Conservation (phyloP, 2,329 filamentous ascomycete genomes). For the Epichloe hybrida region DNA sequence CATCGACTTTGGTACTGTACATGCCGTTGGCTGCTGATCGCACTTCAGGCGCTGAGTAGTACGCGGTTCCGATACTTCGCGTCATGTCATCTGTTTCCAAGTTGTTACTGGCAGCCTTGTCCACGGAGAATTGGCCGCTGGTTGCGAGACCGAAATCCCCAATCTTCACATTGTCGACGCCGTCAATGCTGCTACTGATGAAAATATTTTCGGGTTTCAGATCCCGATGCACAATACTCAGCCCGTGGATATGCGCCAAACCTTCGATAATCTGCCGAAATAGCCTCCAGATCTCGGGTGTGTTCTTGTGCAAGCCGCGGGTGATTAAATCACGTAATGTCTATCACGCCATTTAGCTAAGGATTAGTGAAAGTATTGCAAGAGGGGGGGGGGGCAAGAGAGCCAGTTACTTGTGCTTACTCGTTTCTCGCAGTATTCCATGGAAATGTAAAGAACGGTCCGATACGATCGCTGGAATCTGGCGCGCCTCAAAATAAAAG, state of each 20-base stretch:
- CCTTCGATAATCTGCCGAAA: constrained; percentile 88
- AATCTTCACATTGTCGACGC: constrained; percentile 81
- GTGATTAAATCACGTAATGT: constrained; percentile 82
- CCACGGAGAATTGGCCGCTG: constrained; percentile 61
- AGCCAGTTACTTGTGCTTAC: constrained; percentile 28
- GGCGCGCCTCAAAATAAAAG: constrained; percentile 17
- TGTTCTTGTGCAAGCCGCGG: constrained; percentile 58
- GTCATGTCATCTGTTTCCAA: constrained; percentile 52
- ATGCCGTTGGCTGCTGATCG: constrained; percentile 59
- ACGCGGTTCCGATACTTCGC: constrained; percentile 59
- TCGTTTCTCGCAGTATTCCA: constrained; percentile 95
- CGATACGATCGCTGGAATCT: constrained; percentile 40
- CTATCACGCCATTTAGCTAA: constrained; percentile 14
- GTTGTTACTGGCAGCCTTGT: constrained; percentile 31
- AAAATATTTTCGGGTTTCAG: constrained; percentile 97
- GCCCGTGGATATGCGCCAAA: constrained; percentile 73
- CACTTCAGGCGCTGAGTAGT: constrained; percentile 89
- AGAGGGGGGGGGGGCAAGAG: no score
- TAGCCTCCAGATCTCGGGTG: constrained; percentile 73
- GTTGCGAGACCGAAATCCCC: constrained; percentile 94
- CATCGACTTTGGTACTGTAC: constrained; percentile 89
- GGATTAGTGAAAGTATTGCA: no score
- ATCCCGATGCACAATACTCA: constrained; percentile 90
- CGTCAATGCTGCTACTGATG: constrained; percentile 55
- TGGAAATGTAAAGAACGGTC: constrained; percentile 87